Conservation (phyloP, 2,329 filamentous ascomycete species). For the Blastomyces silverae region DNA sequence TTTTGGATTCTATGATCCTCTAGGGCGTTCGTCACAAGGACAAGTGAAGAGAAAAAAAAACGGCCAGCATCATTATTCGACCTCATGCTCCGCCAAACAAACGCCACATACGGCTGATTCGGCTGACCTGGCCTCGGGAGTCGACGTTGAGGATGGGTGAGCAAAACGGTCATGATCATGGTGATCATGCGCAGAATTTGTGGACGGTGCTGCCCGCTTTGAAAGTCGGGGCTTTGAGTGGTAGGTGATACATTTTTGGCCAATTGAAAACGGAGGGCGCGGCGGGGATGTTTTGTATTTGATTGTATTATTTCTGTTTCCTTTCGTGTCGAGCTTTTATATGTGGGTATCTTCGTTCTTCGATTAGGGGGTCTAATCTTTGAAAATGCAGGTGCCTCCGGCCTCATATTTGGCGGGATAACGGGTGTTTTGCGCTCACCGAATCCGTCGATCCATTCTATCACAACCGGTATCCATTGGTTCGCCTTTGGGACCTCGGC, state of each 20-base stretch:
- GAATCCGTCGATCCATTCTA: constrained; percentile 61
- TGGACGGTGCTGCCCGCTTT: constrained; percentile 39
- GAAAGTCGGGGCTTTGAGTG: constrained; percentile 54
- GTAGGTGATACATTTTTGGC: constrained; percentile 37
- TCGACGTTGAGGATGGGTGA: constrained; percentile 25
- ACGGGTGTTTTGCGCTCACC: constrained; percentile 64
- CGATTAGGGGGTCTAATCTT: neutral
- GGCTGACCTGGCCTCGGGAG: neutral
- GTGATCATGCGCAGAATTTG: constrained; percentile 14
- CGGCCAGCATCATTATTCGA: neutral
- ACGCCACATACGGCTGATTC: constrained; percentile 1
- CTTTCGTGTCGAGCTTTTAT: neutral
- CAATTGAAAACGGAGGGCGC: too few species aligned
- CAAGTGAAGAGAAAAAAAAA: neutral
- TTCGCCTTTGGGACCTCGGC: constrained; percentile 70
- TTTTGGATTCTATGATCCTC: too few species aligned
- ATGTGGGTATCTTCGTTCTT: neutral
- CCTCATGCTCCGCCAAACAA: neutral
- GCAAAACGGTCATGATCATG: constrained; percentile 15
- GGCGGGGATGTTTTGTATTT: neutral
- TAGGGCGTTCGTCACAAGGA: neutral
- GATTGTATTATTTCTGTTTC: neutral
- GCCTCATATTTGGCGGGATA: constrained; percentile 59
- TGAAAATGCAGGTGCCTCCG: constrained; percentile 48
- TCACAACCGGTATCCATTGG: constrained; percentile 71